phyloP scores from a whole-genome alignment of 257 asterid species.

The Nicotiana obtusifolia region DNA sequence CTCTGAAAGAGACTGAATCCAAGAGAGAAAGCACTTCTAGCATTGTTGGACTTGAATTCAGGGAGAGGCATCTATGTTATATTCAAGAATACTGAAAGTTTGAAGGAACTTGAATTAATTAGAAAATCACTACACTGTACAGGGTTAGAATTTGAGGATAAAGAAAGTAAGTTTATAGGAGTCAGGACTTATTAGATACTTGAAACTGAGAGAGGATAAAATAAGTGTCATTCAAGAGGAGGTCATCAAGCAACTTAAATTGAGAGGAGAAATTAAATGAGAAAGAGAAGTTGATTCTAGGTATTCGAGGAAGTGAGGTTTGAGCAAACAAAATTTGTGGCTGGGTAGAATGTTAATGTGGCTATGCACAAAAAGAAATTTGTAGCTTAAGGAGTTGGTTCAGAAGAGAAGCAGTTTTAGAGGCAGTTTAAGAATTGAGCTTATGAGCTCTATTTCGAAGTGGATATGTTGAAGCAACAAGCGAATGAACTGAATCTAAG shows the following conservation, averaged over 20 bases:
- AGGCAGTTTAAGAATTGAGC: background rate
- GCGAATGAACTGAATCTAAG: background rate
- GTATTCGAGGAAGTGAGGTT: background rate
- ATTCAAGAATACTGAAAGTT: background rate
- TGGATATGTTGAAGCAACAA: background rate
- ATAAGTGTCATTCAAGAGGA: too few species aligned
- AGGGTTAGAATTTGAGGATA: background rate
- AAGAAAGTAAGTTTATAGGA: background rate
- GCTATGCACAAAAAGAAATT: too few species aligned
- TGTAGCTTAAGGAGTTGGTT: background rate
- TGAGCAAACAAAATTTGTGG: background rate
- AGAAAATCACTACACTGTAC: background rate
- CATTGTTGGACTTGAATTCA: background rate
- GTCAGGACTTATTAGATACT: too few species aligned
- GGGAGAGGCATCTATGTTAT: background rate
- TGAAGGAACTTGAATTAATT: background rate
- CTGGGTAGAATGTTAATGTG: background rate
- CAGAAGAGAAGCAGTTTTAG: background rate
- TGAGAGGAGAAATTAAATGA: too few species aligned
- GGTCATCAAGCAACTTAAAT: too few species aligned
- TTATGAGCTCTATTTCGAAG: background rate
- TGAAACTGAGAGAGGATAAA: too few species aligned
- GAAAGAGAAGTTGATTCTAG: too few species aligned
- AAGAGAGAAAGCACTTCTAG: background rate
- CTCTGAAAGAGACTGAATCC: background rate